Evolutionary conservation across 306 rosid genomes (phyloP).

Genomic region (Malus fusca): DNA sequence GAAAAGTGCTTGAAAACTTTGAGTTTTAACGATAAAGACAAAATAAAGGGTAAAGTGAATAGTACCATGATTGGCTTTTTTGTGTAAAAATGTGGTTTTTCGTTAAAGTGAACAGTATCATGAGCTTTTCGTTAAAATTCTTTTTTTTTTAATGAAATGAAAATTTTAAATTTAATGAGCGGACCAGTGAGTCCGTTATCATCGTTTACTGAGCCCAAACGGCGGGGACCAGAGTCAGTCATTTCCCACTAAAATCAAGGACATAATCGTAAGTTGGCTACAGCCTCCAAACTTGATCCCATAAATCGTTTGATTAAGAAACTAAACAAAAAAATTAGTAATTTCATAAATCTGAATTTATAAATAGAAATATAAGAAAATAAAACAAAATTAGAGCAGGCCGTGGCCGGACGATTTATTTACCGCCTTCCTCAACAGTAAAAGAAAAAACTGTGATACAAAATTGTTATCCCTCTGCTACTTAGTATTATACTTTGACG

Average conservation of each 20-base stretch:
- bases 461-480: not conserved
- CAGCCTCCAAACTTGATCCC: not conserved
- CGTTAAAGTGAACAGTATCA: too few relatives aligned
- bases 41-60: too few relatives aligned
- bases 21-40: too few relatives aligned
- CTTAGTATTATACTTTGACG: too few relatives aligned
- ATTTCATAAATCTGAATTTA: not conserved
- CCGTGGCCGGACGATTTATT: not conserved
- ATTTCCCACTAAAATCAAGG: not conserved
- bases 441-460: not conserved
- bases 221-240: not conserved
- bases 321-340: not conserved
- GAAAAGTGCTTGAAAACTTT: too few relatives aligned
- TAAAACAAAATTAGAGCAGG: not conserved
- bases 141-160: too few relatives aligned
- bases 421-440: not conserved
- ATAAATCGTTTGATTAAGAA: not conserved
- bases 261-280: not conserved
- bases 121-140: too few relatives aligned
- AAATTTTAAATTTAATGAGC: not conserved
- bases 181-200: conserved; percentile 5
- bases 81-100: too few relatives aligned
- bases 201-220: not conserved
- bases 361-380: not conserved
- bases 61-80: too few relatives aligned